Evolutionary conservation across 2,329 filamentous ascomycete genomes (phyloP).

Genomic region (Penicillium psychrosexuale): DNA sequence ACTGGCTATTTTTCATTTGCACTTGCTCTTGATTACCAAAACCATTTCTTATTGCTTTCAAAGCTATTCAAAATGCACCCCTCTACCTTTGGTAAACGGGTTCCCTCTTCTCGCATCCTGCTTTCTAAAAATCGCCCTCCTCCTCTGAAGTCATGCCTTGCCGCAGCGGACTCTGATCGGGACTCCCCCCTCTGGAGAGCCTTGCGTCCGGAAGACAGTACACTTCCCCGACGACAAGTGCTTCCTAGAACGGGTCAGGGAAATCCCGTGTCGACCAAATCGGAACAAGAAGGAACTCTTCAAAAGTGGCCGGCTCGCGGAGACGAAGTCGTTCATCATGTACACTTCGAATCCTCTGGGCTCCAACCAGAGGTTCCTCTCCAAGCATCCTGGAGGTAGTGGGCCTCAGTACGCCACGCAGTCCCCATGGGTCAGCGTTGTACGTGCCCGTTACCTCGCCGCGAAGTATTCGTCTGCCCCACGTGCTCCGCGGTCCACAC

Average conservation of each 20-base stretch:
- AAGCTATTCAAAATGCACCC: background rate
- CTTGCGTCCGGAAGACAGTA: background rate
- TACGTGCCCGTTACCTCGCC: background rate
- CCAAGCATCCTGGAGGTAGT: background rate
- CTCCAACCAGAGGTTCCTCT: background rate
- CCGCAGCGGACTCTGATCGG: background rate
- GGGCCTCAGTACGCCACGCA: background rate
- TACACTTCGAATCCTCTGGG: background rate
- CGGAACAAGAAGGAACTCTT: background rate
- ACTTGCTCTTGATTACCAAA: background rate
- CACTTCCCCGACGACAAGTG: background rate
- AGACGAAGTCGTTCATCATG: background rate
- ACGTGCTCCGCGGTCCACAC: background rate
- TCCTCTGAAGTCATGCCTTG: slow-evolving; percentile 1
- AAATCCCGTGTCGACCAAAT: background rate
- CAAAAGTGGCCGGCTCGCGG: background rate
- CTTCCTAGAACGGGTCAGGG: background rate
- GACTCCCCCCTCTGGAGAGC: background rate
- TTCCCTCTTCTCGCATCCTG: background rate
- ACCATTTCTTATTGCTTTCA: background rate
- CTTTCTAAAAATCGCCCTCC: background rate
- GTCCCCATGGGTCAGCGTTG: background rate
- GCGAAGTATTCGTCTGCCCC: background rate
- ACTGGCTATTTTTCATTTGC: slow-evolving; percentile 4
- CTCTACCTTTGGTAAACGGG: background rate